phyloP scores from a whole-genome alignment of 805 yeast species.

The Hanseniaspora meyeri region DNA sequence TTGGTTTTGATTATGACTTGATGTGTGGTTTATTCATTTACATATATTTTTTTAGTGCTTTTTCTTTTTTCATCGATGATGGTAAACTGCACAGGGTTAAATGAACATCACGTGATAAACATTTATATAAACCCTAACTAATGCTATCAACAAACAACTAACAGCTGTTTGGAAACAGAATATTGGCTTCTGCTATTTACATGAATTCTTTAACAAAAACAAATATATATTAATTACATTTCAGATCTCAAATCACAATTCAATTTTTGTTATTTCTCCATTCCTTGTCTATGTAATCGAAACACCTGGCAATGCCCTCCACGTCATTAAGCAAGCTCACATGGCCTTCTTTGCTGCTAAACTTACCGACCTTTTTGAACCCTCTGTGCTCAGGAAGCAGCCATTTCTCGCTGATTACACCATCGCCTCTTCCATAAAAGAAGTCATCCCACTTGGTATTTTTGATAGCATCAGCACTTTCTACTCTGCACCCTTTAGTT shows the following conservation, averaged over 20 bases:
- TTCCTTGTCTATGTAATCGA: conserved; percentile 43
- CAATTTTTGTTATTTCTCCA: background rate
- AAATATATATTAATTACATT: too few relatives aligned
- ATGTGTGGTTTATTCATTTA: too few relatives aligned
- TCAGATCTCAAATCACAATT: background rate
- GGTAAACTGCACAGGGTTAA: background rate
- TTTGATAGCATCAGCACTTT: conserved; percentile 46
- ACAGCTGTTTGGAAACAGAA: background rate
- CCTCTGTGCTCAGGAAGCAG: conserved; percentile 67
- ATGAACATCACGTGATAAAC: background rate
- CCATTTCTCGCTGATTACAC: conserved; percentile 77
- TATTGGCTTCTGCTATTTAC: background rate
- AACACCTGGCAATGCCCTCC: conserved; percentile 57
- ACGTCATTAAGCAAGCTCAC: conserved; percentile 68
- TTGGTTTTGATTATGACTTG: too few relatives aligned
- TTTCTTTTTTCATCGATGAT: background rate
- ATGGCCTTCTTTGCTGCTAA: conserved; percentile 59
- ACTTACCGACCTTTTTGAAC: conserved; percentile 57
- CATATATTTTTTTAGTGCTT: background rate
- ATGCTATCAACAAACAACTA: background rate
- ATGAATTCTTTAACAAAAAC: background rate
- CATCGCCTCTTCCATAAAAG: conserved; percentile 84
- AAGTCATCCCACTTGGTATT: conserved; percentile 66
- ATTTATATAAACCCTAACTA: background rate
- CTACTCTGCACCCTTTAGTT: conserved; percentile 65